Percentiles rank a stretch among this genome's conserved stretches.
Conservation (phyloP, 768 basidiomycete species). For the Termitomyces sp. region DNA sequence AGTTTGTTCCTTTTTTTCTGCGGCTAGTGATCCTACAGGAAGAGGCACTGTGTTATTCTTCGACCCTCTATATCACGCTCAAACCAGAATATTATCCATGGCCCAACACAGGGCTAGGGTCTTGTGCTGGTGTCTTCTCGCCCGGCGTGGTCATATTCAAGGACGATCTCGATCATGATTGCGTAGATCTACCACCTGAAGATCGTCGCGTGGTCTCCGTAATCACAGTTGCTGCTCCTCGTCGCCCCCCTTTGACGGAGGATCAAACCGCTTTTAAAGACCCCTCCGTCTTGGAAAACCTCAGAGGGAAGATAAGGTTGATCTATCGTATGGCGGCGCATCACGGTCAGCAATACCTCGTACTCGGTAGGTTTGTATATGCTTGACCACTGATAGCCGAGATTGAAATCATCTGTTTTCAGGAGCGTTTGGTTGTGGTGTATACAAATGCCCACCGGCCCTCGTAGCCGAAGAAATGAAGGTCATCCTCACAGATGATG, state of each 20-base stretch:
- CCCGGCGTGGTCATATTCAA: constrained; percentile 43
- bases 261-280: constrained; percentile 18
- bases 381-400: background rate
- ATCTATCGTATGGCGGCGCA: constrained; percentile 38
- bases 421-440: constrained; percentile 44
- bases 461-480: constrained; percentile 39
- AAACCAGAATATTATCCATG: constrained; percentile 38
- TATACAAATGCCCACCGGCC: constrained; percentile 33
- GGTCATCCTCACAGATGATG: constrained; percentile 30
- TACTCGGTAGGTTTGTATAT: constrained; percentile 27
- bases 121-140: constrained; percentile 35
- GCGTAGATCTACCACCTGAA: constrained; percentile 24
- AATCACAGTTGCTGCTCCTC: constrained; percentile 41
- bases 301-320: constrained; percentile 37
- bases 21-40: constrained; percentile 21
- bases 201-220: constrained; percentile 36
- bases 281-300: constrained; percentile 23
- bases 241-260: constrained; percentile 23
- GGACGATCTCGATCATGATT: constrained; percentile 38
- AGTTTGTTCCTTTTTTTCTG: background rate
- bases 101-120: constrained; percentile 38
- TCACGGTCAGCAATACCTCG: constrained; percentile 28
- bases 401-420: background rate
- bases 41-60: constrained; percentile 44
- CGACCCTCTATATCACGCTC: constrained; percentile 38